Evolutionary conservation across 2,329 filamentous ascomycete genomes (phyloP).

Genomic region (Trichothecium roseum): DNA sequence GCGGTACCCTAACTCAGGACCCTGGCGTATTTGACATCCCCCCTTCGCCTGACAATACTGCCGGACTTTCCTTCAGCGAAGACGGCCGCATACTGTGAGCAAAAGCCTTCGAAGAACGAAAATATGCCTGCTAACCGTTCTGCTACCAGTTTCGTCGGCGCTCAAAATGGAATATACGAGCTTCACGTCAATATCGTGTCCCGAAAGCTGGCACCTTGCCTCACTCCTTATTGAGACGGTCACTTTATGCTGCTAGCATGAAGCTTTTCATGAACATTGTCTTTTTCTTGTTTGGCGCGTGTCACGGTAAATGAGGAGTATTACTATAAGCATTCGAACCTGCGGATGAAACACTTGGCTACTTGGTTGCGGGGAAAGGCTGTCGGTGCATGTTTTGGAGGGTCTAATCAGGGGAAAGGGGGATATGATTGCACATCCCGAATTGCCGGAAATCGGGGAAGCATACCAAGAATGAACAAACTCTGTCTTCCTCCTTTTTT

Average conservation of each 20-base stretch:
- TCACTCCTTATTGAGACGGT: constrained; percentile 36
- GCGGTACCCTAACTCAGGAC: constrained; percentile 20
- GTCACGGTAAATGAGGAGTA: neutral
- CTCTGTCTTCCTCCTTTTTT: constrained; percentile 3
- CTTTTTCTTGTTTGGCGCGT: neutral
- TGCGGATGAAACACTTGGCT: too few relatives aligned
- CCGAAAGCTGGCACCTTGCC: constrained; percentile 48
- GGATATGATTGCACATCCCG: too few relatives aligned
- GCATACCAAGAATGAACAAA: neutral
- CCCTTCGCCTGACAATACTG: constrained; percentile 45
- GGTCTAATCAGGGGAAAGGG: too few relatives aligned
- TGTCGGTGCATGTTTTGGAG: too few relatives aligned
- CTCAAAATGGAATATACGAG: constrained; percentile 68
- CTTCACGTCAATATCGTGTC: constrained; percentile 54
- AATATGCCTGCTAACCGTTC: constrained; percentile 10
- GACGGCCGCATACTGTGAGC: constrained; percentile 51
- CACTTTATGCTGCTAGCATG: neutral
- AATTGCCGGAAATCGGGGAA: too few relatives aligned
- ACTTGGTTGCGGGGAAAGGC: too few relatives aligned
- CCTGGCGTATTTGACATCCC: constrained; percentile 31
- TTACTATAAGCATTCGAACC: too few relatives aligned
- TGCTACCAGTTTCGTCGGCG: constrained; percentile 45
- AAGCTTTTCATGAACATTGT: too few relatives aligned
- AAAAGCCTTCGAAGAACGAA: neutral
- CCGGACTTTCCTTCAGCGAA: constrained; percentile 51